Conservation (phyloP, 2,329 filamentous ascomycete species). For the Magnaporthales sp. region DNA sequence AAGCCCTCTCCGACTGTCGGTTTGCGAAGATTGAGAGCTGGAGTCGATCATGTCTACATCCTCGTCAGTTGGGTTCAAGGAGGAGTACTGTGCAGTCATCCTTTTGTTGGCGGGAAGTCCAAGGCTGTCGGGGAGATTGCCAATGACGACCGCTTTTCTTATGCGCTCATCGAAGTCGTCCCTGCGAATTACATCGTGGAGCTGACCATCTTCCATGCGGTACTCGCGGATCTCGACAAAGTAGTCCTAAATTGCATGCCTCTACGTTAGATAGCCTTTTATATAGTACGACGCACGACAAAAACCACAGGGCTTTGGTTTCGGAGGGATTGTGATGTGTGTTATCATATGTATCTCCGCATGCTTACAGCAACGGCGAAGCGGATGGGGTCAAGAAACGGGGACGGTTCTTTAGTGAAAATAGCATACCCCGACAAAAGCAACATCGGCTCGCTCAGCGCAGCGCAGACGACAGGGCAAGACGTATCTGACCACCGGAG, state of each 20-base stretch:
- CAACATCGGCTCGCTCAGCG: slow-evolving; percentile 65
- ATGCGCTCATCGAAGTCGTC: slow-evolving; percentile 73
- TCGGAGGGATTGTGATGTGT: neutral
- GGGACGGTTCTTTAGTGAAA: neutral
- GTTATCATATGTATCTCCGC: neutral
- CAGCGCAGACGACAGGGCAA: slow-evolving; percentile 72
- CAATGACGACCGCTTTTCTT: slow-evolving; percentile 69
- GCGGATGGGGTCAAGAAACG: neutral
- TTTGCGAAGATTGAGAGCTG: slow-evolving; percentile 6
- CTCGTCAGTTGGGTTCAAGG: slow-evolving; percentile 11
- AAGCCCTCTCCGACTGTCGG: slow-evolving; percentile 9
- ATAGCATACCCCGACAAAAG: slow-evolving; percentile 65
- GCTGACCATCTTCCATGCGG: slow-evolving; percentile 50
- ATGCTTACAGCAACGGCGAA: neutral
- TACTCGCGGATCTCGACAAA: slow-evolving; percentile 77
- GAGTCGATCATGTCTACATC: slow-evolving; percentile 26
- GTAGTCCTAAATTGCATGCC: slow-evolving; percentile 46
- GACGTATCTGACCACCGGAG: slow-evolving; percentile 67
- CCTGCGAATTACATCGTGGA: slow-evolving; percentile 70
- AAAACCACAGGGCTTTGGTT: neutral
- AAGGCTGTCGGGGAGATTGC: slow-evolving; percentile 35
- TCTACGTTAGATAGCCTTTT: neutral
- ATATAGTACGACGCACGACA: neutral
- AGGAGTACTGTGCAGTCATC: neutral
- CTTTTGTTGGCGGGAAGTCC: slow-evolving; percentile 16